These are phyloP conservation scores for Mediolabrus comicus DNA, from an alignment of 108 stramenopile species.

Conservation along the genomic window DNA sequence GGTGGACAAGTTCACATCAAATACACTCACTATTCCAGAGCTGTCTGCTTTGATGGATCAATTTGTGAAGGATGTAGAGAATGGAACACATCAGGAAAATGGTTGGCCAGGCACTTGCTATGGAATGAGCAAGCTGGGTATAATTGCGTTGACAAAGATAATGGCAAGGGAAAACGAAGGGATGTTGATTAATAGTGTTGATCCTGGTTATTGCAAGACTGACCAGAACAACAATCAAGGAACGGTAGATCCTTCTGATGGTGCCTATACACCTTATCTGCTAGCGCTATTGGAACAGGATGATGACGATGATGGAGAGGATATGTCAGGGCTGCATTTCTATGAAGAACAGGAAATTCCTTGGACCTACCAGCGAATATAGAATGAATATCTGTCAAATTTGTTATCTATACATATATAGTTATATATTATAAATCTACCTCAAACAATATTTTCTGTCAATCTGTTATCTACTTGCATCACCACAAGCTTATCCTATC, in stretches of 20 bases:
- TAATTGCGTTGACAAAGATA: constrained; percentile 72
- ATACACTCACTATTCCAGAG: constrained; percentile 26
- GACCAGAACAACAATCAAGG: constrained; percentile 80
- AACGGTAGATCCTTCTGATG: constrained; percentile 54
- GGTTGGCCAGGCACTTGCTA: constrained; percentile 86
- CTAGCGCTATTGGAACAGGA: constrained; percentile 50
- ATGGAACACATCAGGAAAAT: constrained; percentile 47
- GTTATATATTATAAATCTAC: too few relatives aligned
- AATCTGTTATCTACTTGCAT: too few relatives aligned
- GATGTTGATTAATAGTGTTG: constrained; percentile 57
- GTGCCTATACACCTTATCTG: constrained; percentile 69
- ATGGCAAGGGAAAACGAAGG: constrained; percentile 45
- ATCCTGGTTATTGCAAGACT: constrained; percentile 75
- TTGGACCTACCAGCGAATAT: constrained; percentile 42
- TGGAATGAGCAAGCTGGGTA: constrained; percentile 75
- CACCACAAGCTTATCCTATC: constrained; percentile 26
- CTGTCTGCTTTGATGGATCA: constrained; percentile 49
- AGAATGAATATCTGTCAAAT: background rate
- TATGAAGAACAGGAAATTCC: constrained; percentile 45
- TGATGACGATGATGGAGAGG: constrained; percentile 15
- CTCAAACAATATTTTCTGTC: too few relatives aligned
- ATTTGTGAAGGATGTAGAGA: constrained; percentile 60
- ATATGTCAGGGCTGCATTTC: constrained; percentile 47
- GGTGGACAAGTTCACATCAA: constrained; percentile 49
- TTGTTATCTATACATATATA: constrained; percentile 1